A percentile compares a stretch with the other conserved stretches of the same genome.
phyloP scores from a whole-genome alignment of 768 basidiomycete species.

The Termitomyces heimii region DNA sequence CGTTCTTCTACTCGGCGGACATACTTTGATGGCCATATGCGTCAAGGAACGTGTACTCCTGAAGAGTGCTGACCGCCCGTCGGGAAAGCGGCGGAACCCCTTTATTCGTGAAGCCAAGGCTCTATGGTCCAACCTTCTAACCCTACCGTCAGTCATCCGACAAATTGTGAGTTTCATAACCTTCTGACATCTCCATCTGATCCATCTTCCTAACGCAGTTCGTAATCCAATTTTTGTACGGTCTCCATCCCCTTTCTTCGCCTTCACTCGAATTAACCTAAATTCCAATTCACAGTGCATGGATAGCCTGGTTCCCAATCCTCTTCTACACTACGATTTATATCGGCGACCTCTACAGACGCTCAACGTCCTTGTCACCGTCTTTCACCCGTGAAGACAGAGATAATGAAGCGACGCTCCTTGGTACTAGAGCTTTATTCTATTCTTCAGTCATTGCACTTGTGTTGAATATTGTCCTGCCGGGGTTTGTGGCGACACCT shows the following conservation, averaged over 20 bases:
- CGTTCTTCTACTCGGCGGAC: slow-evolving; percentile 58
- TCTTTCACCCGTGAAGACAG: slow-evolving; percentile 23
- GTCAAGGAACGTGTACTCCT: slow-evolving; percentile 77
- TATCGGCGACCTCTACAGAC: slow-evolving; percentile 81
- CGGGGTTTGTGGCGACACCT: slow-evolving; percentile 45
- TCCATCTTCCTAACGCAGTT: slow-evolving; percentile 37
- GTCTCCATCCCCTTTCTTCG: not conserved
- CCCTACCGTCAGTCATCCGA: slow-evolving; percentile 68
- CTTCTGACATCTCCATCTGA: not conserved
- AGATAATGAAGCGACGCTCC: slow-evolving; percentile 69
- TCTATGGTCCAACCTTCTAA: slow-evolving; percentile 66
- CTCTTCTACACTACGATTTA: slow-evolving; percentile 87
- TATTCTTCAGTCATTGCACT: slow-evolving; percentile 70
- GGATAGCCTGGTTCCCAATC: slow-evolving; percentile 90
- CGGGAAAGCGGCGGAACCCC: slow-evolving; percentile 22
- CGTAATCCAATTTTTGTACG: slow-evolving; percentile 77
- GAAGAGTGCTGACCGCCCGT: slow-evolving; percentile 8
- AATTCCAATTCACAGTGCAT: slow-evolving; percentile 41
- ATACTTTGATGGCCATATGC: slow-evolving; percentile 50
- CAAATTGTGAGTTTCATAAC: slow-evolving; percentile 51
- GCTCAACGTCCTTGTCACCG: slow-evolving; percentile 23
- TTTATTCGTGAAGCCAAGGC: slow-evolving; percentile 44
- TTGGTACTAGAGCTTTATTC: slow-evolving; percentile 82
- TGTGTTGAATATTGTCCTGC: slow-evolving; percentile 60
- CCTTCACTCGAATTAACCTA: not conserved